Conservation (phyloP, 2,329 filamentous ascomycete species). For the Rasamsonia emersonii region DNA sequence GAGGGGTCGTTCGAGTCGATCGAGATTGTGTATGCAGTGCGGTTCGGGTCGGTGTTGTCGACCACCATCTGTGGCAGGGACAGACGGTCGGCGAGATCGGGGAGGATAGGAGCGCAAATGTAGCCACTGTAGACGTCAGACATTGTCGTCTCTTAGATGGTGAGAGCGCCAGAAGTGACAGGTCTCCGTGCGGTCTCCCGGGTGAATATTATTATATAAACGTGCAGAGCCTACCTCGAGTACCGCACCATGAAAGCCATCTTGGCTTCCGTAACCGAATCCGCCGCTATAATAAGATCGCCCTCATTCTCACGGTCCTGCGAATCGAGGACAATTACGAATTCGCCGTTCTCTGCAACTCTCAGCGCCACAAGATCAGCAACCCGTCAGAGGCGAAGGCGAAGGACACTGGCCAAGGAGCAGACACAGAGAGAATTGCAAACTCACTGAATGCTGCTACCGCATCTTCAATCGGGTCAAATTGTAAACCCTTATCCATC, state of each 20-base stretch:
- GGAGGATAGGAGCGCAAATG: conserved; percentile 77
- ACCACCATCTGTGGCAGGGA: conserved; percentile 85
- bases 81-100: conserved; percentile 60
- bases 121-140: conserved; percentile 67
- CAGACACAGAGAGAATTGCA: not conserved
- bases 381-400: not conserved
- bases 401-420: not conserved
- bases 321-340: conserved; percentile 92
- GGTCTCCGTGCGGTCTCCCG: too few species aligned
- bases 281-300: conserved; percentile 89
- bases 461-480: conserved; percentile 35
- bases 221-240: conserved; percentile 44
- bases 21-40: conserved; percentile 87
- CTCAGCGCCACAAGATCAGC: not conserved
- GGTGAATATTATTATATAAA: not conserved
- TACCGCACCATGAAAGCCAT: conserved; percentile 95
- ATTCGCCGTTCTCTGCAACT: conserved; percentile 63
- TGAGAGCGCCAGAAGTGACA: too few species aligned
- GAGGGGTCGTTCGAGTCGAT: conserved; percentile 67
- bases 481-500: conserved; percentile 24
- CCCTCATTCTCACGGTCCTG: conserved; percentile 93
- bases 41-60: conserved; percentile 69
- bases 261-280: conserved; percentile 74
- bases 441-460: conserved; percentile 34
- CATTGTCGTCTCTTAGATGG: too few species aligned